Conservation (phyloP, 257 asterid species). For the Gentiana dahurica region DNA sequence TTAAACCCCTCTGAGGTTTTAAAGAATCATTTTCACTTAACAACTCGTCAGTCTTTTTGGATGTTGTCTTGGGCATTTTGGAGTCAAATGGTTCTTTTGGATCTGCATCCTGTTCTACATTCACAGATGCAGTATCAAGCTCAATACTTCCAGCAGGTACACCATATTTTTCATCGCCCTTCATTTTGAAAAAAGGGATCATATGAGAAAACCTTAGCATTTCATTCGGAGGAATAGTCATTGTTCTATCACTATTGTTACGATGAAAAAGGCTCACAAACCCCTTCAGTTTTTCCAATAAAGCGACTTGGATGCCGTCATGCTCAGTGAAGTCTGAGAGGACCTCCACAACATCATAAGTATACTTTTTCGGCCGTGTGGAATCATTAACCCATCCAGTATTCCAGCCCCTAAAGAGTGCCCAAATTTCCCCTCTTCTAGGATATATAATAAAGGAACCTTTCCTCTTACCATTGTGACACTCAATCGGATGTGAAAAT, state of each 20-base stretch:
- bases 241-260: constrained; percentile 12
- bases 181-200: constrained; percentile 42
- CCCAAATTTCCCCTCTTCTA: constrained; percentile 53
- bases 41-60: constrained; percentile 17
- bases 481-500: constrained; percentile 42
- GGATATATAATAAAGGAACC: constrained; percentile 30
- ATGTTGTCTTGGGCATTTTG: constrained; percentile 9
- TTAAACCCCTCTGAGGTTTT: constrained; percentile 25
- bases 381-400: constrained; percentile 30
- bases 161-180: constrained; percentile 51
- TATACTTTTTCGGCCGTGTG: constrained; percentile 18
- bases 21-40: constrained; percentile 7
- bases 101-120: constrained; percentile 20
- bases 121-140: constrained; percentile 78
- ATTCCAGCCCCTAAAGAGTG: constrained; percentile 45
- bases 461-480: constrained; percentile 14
- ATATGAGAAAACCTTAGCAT: constrained; percentile 53
- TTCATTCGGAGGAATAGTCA: constrained; percentile 33
- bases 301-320: constrained; percentile 25
- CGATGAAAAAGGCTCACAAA: constrained; percentile 54
- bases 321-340: constrained; percentile 27
- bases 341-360: constrained; percentile 50
- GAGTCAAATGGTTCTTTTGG: constrained; percentile 5
- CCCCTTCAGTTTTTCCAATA: constrained; percentile 41
- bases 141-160: constrained; percentile 70